Evolutionary conservation across 768 basidiomycete species (phyloP), one percentile per base, ranked within the genome.

Genomic region (Podaxis sp.): DNA sequence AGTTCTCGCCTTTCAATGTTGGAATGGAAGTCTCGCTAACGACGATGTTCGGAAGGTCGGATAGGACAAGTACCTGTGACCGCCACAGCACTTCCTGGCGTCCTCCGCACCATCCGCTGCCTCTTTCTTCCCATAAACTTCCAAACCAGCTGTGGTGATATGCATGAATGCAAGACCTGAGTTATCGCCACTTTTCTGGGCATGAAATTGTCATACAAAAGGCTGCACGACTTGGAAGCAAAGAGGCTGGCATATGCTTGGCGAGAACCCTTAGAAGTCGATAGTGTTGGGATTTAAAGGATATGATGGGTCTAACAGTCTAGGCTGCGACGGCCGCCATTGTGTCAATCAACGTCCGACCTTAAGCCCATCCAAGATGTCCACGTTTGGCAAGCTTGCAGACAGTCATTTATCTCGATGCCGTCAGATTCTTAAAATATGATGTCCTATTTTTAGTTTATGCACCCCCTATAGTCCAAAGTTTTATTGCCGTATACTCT

Each of bases 1-100:
- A 70, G 37, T 72, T 69, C 51, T 72, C 71, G 10, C 71, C 72
- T 50, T 73, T 69, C 8, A 72, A 52, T 1, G 68, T 72, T 12
- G 64, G 55, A 28, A 66, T 65, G 5, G 70, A 60, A 2, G 69
- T 63, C 20, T 68, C 24, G 17, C 64, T 66, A 1, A 65, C 30
- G 7, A 68, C 65, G 15, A 72, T 41, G 13, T 65, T 55, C 3
- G 67, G 69, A 22, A 73, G 49, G 6, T 71, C 72, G 15, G 70
- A 69, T 17, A 73, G 58, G 3, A 57, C 62, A 2, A 69, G 46
- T 70, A 70, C 6, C 71, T 71, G 60, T 70, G 69, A 1, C 71
- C 68, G 1, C 71, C 72, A 53, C 70, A 71, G 41, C 70, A 70
- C 48, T 64, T 70, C 20, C 72, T 65, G 5, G 69, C 68, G 58